A percentile compares a stretch with the other conserved stretches of the same genome.
Conservation (phyloP, 164 flowering plant species). For the Berberis vulgaris region DNA sequence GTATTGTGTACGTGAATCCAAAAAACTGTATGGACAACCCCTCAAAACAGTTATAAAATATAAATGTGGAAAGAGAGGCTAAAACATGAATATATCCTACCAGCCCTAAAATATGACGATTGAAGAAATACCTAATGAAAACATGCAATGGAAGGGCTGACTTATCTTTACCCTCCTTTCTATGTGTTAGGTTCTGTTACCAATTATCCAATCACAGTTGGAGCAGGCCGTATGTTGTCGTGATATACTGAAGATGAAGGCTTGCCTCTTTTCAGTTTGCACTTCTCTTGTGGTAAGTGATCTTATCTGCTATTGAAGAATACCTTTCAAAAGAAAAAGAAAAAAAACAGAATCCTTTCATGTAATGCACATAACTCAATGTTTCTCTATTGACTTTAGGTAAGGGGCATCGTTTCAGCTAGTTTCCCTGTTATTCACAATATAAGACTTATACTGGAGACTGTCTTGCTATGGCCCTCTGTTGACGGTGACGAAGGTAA, state of each 20-base stretch:
- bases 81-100: no score
- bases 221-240: conserved; percentile 30
- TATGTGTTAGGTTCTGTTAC: conserved; percentile 48
- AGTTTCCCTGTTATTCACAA: conserved; percentile 31
- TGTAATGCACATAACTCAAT: background rate
- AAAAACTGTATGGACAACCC: no score
- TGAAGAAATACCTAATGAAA: no score
- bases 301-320: no score
- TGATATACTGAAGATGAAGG: conserved; percentile 55
- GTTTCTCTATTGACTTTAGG: conserved; percentile 16
- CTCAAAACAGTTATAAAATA: no score
- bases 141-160: no score
- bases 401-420: conserved; percentile 44
- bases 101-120: no score
- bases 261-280: conserved; percentile 73
- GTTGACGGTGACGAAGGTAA: conserved; percentile 57
- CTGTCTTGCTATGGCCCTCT: conserved; percentile 59
- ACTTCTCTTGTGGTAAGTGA: conserved; percentile 60
- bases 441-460: conserved; percentile 40
- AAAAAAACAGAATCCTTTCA: background rate
- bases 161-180: no score
- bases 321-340: no score
- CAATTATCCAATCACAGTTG: conserved; percentile 38
- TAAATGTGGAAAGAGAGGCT: no score
- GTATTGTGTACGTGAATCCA: no score